phyloP scores from a whole-genome alignment of 2,329 filamentous ascomycete species.

The Stenocarpella maydis region DNA sequence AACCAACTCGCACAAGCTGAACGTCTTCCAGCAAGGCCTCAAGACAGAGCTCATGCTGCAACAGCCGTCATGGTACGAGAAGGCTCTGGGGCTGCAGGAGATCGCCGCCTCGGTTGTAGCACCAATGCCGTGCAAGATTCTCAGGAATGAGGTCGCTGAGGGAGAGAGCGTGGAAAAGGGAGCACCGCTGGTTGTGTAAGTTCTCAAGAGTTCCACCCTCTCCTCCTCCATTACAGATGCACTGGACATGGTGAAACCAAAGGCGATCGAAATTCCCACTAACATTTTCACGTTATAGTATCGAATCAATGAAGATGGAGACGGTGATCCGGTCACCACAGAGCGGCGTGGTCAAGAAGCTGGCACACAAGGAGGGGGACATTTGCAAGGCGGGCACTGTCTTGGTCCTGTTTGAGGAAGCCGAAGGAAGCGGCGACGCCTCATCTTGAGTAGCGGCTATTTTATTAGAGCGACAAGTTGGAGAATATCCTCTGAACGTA shows the following conservation, averaged over 20 bases:
- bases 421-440: background rate
- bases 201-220: constrained; percentile 38
- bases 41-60: constrained; percentile 67
- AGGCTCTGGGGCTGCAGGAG: constrained; percentile 85
- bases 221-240: too few species aligned
- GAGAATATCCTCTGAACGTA: too few species aligned
- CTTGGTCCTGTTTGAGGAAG: constrained; percentile 35
- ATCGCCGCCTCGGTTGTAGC: constrained; percentile 83
- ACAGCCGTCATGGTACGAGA: constrained; percentile 81
- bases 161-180: constrained; percentile 87
- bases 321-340: constrained; percentile 83
- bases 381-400: constrained; percentile 46
- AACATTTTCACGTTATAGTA: constrained; percentile 51
- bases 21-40: constrained; percentile 76
- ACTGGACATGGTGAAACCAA: background rate
- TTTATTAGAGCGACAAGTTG: background rate
- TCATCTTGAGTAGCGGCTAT: background rate
- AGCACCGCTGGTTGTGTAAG: constrained; percentile 83
- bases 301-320: constrained; percentile 93
- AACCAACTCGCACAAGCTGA: constrained; percentile 64
- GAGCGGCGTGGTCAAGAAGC: constrained; percentile 73
- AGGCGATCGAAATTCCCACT: background rate
- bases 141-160: constrained; percentile 86
- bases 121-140: constrained; percentile 97
- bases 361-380: constrained; percentile 79